Base-by-base conservation (phyloP, 495 filamentous ascomycete genomes). In the Talaromyces adpressus region DNA sequence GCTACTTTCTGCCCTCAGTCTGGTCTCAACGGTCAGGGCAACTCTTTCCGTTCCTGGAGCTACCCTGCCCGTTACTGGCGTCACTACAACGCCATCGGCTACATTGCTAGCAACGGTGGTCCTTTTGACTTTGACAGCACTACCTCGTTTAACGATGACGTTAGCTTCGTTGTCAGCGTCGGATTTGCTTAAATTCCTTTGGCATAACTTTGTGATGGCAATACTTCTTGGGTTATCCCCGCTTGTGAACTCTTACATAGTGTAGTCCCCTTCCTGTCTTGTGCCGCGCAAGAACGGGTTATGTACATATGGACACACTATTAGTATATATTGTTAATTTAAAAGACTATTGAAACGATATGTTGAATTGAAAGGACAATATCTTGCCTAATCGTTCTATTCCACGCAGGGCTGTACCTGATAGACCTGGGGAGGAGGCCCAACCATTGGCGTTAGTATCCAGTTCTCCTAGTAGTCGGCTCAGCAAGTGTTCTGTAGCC, bases 21-120 rank as follows among this genome's bases (percentile, higher is more conserved):
- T 39, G 78, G 76, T 14, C 69, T 84, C 25, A 81, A 72, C 62
- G 79, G 78, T 54, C 68, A 76, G 64, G 82, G 78, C 6, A 77
- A 59, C 65, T 73, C 81, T 8, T 67, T 85, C 54, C 78, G 80
- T n/a, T 75, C 82, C 6, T 85, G 82, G 82, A 79, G 72, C 66
- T 84, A 84, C 66, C 82, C 83, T 6, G 83, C 83, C n/a, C 77
- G 82, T 57, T 84, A 71, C 58, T 75, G 82, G 71, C 78, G 83
- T 45, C 83, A 85, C 64, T 84, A 77, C 67, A 59, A 66, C 27
- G 77, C 81, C 34, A 65, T 74, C 4, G 71, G 67, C 1, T 84
- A 84, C 57, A 63, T 67, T 23, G 82, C 79, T 29, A 84, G 76
- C 66, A 80, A 85, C 36, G 83, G 82, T 18, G 83, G 83, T 51